A percentile compares a stretch with the other conserved stretches of the same genome.
These are phyloP conservation scores for Diaporthe vexans DNA, from an alignment of 2,329 filamentous ascomycete species.

Conservation along the genomic window DNA sequence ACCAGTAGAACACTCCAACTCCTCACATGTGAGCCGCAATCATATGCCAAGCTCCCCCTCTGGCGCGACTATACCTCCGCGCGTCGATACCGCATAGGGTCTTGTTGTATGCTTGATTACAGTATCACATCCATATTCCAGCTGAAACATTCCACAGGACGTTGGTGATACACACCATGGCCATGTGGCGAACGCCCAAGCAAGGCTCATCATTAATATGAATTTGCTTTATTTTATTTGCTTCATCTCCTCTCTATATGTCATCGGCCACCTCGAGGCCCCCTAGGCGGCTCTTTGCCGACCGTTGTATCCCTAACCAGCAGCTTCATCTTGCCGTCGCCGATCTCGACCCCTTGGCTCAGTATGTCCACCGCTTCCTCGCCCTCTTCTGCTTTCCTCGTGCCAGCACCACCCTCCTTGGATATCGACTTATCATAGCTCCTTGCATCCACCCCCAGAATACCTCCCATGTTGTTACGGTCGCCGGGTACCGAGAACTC, in stretches of 20 bases:
- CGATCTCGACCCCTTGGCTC: conserved; percentile 76
- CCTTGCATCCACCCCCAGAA: conserved; percentile 76
- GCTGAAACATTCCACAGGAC: too few relatives aligned
- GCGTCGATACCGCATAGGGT: too few relatives aligned
- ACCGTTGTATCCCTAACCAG: conserved; percentile 67
- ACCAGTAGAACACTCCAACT: not conserved
- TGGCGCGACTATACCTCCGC: not conserved
- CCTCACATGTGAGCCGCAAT: conserved; percentile 7
- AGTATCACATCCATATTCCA: too few relatives aligned
- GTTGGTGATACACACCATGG: too few relatives aligned
- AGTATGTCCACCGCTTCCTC: conserved; percentile 69
- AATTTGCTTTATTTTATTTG: conserved; percentile 38
- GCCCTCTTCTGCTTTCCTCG: conserved; percentile 52
- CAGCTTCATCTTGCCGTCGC: conserved; percentile 75
- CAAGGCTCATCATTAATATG: conserved; percentile 45
- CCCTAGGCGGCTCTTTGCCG: conserved; percentile 65
- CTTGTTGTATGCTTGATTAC: too few relatives aligned
- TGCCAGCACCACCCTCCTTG: conserved; percentile 53
- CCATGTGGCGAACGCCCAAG: too few relatives aligned
- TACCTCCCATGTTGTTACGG: conserved; percentile 83
- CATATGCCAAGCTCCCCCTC: not conserved
- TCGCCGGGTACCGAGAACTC: conserved; percentile 98
- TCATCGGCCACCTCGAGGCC: conserved; percentile 56
- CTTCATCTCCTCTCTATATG: conserved; percentile 23
- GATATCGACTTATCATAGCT: conserved; percentile 75